Evolutionary conservation across 2,329 filamentous ascomycete species (phyloP).

Genomic region (Metarhizium humberi): DNA sequence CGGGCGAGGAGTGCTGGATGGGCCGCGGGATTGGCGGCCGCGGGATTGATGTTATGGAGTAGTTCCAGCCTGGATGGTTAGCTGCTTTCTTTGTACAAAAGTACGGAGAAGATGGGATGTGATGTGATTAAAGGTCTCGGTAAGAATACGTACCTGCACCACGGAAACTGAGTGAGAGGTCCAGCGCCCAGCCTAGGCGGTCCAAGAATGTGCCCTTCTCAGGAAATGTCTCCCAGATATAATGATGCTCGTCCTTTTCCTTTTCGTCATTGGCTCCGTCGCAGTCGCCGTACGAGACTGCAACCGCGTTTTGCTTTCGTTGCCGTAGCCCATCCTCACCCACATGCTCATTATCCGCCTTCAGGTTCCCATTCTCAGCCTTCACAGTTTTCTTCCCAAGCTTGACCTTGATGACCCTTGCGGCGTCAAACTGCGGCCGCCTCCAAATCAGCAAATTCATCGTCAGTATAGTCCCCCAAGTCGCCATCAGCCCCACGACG

Average conservation of each 20-base stretch:
- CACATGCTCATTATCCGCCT: not conserved
- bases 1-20: constrained; percentile 23
- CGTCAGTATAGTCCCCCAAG: constrained; percentile 42
- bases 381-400: not conserved
- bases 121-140: not conserved
- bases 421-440: constrained; percentile 46
- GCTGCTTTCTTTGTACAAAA: not conserved
- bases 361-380: constrained; percentile 1
- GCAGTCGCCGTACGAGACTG: not conserved
- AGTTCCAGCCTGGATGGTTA: constrained; percentile 43
- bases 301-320: constrained; percentile 8
- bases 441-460: constrained; percentile 43
- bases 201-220: constrained; percentile 34
- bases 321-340: constrained; percentile 8
- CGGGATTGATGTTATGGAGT: constrained; percentile 41
- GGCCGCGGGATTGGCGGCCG: constrained; percentile 30
- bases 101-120: too few relatives aligned
- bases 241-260: constrained; percentile 28
- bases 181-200: constrained; percentile 45
- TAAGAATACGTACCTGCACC: constrained; percentile 36
- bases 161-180: constrained; percentile 45
- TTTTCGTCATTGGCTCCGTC: not conserved
- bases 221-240: constrained; percentile 54
- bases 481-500: constrained; percentile 36
- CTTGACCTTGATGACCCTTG: constrained; percentile 32